Evolutionary conservation across 1,284 basidiomycete species (phyloP), one percentile per base, ranked within the genome.

Genomic region (Ceratobasidium sp.): DNA sequence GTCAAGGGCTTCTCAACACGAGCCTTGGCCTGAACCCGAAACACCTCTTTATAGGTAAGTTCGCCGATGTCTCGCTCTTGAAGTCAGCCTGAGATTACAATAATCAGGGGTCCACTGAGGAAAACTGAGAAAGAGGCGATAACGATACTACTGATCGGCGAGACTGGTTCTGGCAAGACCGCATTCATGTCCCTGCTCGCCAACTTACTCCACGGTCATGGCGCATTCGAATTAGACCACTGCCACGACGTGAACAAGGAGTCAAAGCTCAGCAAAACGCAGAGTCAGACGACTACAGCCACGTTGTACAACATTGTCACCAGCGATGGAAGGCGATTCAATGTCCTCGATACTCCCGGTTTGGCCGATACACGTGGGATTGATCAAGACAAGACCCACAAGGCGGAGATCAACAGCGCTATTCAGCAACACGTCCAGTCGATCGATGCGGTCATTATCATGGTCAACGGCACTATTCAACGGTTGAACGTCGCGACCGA

Each of bases 291-390:
- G 5, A 54, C 58, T 8, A 2, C n/a, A 2, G 58, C 71, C 11
- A 73, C 58, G 11, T 9, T 63, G 7, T 73, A 73, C 43, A 41
- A 39, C 31, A 16, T 58, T 9, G 59, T 58, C 16, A 24, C 56
- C 3, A 16, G 24, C 7, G 73, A 76, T 19, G 77, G 77, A 39
- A 66, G 27, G 43, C 29, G 11, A n/a, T 16, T 73, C 24, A 14
- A 73, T 24, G 76, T 80, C n/a, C 75, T 80, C 27, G 79, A 80
- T 72, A 80, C 79, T 0, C 79, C 79, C 41, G 79, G 79, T 48
- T 74, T 80, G 8, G 76, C 76, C 3, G 79, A 80, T 61, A 79
- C 79, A 11, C 77, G 79, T 34, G 79, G 79, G n/a, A 63, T 80
- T 11, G 66, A 75, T 1, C 74, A 78, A 37, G 78, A 80, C 49